Base-by-base conservation (phyloP, 345 rosid species). In the Xanthoceras sorbifolium region DNA sequence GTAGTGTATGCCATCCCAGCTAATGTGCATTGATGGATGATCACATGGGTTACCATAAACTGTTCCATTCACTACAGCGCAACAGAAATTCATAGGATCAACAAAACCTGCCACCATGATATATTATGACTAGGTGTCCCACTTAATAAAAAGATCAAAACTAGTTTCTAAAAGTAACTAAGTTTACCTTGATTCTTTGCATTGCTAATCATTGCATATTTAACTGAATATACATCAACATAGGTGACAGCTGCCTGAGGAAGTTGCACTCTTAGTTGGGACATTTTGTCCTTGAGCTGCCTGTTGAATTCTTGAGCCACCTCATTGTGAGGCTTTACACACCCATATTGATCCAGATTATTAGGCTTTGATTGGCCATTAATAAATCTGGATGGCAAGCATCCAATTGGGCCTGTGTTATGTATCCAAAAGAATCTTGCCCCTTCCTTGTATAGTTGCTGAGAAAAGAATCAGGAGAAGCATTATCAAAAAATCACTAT, bases 1-100 rank as follows among this genome's bases (percentile, higher is more conserved):
- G 81, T 87, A 92, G 83, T 90, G 96, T 74, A 90, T 85, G 2
- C 93, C 97, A 82, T 94, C 97, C 93, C 98, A 94, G 80, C 92
- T 92, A 26, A 92, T 77, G 79, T 85, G 90, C 72, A 10, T 80
- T 18, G 80, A 82, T 31, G 91, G 96, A 73, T 85, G 70, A 57
- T 77, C 32, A 74, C 97, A 92, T 0, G 97, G 88, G 69, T 84
- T 76, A 14, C 92, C 92, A 73, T 87, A 91, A 48, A 83, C 87
- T 62, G 92, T 88, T 40, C 95, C 94, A 73, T 90, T 90, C 44
- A 85, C 86, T 28, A 80, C 75, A 40, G 88, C 92, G 62, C 95
- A 89, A 72, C 94, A 92, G 78, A 90, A 89, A n/a, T 81, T 80
- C 72, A 85, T 75, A 1, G 91, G 88, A 86, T 92, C 85, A 17